Evolutionary conservation across 1,284 basidiomycete species (phyloP), one percentile per base, ranked within the genome.

Genomic region (Rhodotorula mucilaginosa): DNA sequence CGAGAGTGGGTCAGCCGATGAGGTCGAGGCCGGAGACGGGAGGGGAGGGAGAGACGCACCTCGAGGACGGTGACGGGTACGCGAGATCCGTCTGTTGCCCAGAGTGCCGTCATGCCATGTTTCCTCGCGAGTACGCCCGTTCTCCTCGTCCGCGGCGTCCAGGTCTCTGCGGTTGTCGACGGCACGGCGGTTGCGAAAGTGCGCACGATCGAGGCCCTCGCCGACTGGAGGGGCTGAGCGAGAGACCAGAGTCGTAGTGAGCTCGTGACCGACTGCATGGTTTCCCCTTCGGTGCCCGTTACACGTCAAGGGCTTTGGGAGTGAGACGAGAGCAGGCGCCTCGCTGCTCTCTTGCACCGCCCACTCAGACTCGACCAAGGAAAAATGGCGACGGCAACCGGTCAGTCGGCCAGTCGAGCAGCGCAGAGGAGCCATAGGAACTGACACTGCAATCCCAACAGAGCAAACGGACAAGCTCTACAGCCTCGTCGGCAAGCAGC

Each of bases 121-220:
- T 99, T 99, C 70, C 90, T 87, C 31, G 93, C 95, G 80, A 99
- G 90, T 72, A 98, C 85, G n/a, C 97, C 97, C 1, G 93, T 95
- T 71, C 97, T 87, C 75, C 91, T 86, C 7, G 93, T 94, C 67
- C 86, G 85, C 48, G 96, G 91, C 29, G 89, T 89, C 95, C 95
- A 98, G 10, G 26, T 23, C 39, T 23, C 15, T 3, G 39, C 15
- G 12, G 31, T 2, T 58, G 65, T 23, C 21, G 59, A 26, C 31
- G 46, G 10, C 19, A 64, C 62, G 46, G 68, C 60, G 58, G 68
- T 68, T 5, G 67, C 68, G 62, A 68, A 44, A 2, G 70, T 66
- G 49, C 65, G 65, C 31, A 68, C 51, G 65, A 63, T 29, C 26
- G 61, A 34, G 18, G 63, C 19, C 18, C 71, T 64, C 12, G 54